Evolutionary conservation across 805 yeast species (phyloP), one percentile per base, ranked within the genome.

Genomic region (Teunomyces barrocoloradensis): DNA sequence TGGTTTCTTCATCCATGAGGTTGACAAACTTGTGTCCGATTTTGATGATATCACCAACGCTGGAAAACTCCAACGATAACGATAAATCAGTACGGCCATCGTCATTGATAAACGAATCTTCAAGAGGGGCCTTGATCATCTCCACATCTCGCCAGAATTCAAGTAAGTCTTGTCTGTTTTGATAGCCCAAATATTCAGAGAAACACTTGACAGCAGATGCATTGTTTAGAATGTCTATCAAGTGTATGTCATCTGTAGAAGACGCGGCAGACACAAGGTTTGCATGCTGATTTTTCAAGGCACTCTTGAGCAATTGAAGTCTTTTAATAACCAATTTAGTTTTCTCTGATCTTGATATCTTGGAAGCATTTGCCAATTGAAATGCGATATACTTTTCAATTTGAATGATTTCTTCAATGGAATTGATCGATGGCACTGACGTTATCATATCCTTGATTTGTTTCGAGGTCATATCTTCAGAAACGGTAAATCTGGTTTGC

Each of bases 101-200:
- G 18, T 66, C 60, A 36, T 66, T 67, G 4, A 59, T 46, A 20
- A 58, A 47, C 18, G 58, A 36, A 48, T 78, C 86, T 51, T 83
- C 88, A 13, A 90, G 63, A 0, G 97, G 96, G 42, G 86, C 86
- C 55, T 82, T 80, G 33, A 88, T 75, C 0, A 78, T 72, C 50
- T 88, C 86, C 2, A 89, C 84, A 2, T 79, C 75, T 4, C 78
- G 60, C 89, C 90, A 87, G 50, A 81, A 82, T 38, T 82, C 83
- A 3, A 89, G 57, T 25, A 82, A 58, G n/a, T 51, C 38, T 6
- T 25, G 29, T 21, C 57, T 49, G 13, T 51, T 48, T 12, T 45
- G 48, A 17, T 51, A 42, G 13, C 40, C 45, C 52, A 66, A 48
- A 35, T 52, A 66, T 17, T 58, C 63, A 2, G 49, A 20, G 42